Evolutionary conservation across 2,329 filamentous ascomycete genomes (phyloP), one percentile per base, ranked within the genome.

Genomic region (Colletotrichum viniferum): DNA sequence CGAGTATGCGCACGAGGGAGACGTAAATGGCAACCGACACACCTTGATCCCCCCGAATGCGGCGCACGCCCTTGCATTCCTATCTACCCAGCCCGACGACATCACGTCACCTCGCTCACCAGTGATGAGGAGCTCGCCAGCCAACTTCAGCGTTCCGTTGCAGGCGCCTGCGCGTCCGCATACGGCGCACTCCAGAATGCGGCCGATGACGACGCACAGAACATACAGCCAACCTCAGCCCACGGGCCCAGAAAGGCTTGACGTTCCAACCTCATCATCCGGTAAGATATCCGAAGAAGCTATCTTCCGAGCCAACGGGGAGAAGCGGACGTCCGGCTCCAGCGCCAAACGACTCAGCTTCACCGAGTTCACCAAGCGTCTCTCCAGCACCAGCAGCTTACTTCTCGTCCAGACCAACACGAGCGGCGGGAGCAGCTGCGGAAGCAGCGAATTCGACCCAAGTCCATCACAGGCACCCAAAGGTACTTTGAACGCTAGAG

Each of bases 321-420:
- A 90, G 69, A 89, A 90, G 77, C 88, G 89, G 36, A 85, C 86
- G 63, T 92, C 90, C 32, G 85, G 84, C 55, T 89, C 88, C 13
- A 91, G 88, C 80, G 84, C 84, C 62, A 92, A 92, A 84, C 87
- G 90, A 75, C 86, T 91, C 71, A 92, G 89, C 83, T 91, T 93
- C 78, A 89, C 87, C 78, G 91, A 93, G 69, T 91, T 92, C 77
- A 89, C 90, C 62, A 91, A 90, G 81, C 86, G 90, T 76, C 81
- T 93, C 69, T 92, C 90, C 78, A 92, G 89, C 81, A 92, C 90
- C 67, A 92, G 89, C 80, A 92, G 88, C 81, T 83, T 92, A 80
- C 84, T 93, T 69, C 85, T 92, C 61, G 86, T 91, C 71, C 90
- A 92, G 84, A 89, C 89, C 76, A 91, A 91, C 80, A 85, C 86